These are phyloP conservation scores for Paramecium octaurelia DNA, from an alignment of 73 alveolate species.

Conservation along the genomic window DNA sequence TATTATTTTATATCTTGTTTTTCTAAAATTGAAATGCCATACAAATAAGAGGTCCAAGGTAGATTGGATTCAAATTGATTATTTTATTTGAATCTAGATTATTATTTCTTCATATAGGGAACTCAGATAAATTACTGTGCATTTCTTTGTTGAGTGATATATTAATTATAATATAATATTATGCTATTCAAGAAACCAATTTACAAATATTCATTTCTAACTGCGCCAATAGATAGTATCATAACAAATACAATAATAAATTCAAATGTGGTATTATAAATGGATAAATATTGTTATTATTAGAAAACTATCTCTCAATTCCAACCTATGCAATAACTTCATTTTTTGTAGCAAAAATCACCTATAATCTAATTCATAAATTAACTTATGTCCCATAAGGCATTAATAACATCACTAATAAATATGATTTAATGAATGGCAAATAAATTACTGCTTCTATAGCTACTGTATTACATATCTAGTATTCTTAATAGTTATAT, in stretches of 20 bases:
- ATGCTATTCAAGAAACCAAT: background rate
- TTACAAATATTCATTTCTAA: background rate
- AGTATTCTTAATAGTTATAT: background rate
- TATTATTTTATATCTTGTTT: background rate
- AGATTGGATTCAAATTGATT: slow-evolving; percentile 24
- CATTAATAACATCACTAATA: background rate
- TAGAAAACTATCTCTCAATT: background rate
- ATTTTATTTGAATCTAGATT: background rate
- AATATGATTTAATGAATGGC: background rate
- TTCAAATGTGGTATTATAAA: background rate
- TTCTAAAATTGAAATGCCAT: background rate
- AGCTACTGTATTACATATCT: background rate
- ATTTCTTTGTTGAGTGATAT: background rate
- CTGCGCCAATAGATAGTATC: background rate
- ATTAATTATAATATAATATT: background rate
- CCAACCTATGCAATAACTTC: background rate
- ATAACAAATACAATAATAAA: slow-evolving; percentile 15
- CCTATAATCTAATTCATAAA: background rate
- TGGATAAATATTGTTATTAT: background rate
- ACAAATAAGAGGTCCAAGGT: background rate
- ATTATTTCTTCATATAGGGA: background rate
- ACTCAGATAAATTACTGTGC: background rate
- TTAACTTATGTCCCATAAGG: background rate
- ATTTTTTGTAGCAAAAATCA: background rate
- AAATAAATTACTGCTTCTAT: background rate